Conservation (phyloP, 768 basidiomycete genomes). For the Xanthoconium purpureum region DNA sequence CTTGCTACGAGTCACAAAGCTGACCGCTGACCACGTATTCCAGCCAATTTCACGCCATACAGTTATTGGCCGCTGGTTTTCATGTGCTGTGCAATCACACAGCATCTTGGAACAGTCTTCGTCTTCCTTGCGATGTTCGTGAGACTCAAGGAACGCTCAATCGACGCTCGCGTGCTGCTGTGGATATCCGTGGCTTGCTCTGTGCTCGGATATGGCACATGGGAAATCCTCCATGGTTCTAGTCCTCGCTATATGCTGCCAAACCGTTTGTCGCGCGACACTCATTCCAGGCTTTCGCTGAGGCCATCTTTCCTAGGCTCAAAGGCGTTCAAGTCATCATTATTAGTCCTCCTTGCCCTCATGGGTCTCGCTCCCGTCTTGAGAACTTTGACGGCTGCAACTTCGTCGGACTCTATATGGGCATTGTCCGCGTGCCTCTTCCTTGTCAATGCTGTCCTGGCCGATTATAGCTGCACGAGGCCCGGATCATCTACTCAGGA, state of each 20-base stretch:
- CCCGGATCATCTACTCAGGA: conserved; percentile 48
- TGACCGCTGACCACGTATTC: conserved; percentile 11
- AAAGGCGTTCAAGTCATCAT: conserved; percentile 72
- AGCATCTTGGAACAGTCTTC: conserved; percentile 79
- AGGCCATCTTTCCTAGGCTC: conserved; percentile 45
- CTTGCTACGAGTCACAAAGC: conserved; percentile 7
- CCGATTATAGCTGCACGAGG: conserved; percentile 68
- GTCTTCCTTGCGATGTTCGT: conserved; percentile 81
- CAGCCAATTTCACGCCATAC: conserved; percentile 81
- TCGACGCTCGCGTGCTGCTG: conserved; percentile 70
- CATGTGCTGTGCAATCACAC: conserved; percentile 72
- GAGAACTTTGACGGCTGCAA: conserved; percentile 88
- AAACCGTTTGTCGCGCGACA: conserved; percentile 25
- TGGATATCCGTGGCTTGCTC: conserved; percentile 62
- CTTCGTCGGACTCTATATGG: conserved; percentile 97
- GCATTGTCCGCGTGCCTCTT: conserved; percentile 86
- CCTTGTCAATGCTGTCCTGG: conserved; percentile 74
- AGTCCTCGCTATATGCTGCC: conserved; percentile 24
- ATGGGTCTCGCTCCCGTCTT: conserved; percentile 90
- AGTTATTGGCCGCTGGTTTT: conserved; percentile 71
- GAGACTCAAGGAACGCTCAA: conserved; percentile 54
- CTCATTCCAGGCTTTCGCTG: conserved; percentile 2
- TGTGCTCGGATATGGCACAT: conserved; percentile 55
- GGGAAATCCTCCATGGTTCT: conserved; percentile 53
- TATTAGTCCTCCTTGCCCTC: conserved; percentile 85